phyloP scores from a whole-genome alignment of 148 eudicot species.

The Linanthus parryae region DNA sequence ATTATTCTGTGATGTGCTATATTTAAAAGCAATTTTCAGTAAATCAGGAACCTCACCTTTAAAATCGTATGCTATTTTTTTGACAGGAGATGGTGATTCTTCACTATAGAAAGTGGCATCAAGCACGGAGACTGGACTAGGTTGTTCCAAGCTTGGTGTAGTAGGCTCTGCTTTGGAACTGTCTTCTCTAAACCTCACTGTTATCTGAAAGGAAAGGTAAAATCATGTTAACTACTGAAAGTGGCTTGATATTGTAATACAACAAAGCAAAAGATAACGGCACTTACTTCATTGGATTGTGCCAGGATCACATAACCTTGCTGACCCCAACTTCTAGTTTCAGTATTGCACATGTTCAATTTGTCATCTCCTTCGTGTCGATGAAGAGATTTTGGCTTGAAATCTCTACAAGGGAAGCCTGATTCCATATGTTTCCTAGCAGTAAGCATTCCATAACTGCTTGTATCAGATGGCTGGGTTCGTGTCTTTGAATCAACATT shows the following conservation, averaged over 20 bases:
- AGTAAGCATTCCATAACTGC: slow-evolving; percentile 18
- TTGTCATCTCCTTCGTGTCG: slow-evolving; percentile 22
- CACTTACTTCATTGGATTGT: slow-evolving; percentile 31
- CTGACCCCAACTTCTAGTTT: slow-evolving; percentile 23
- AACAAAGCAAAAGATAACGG: neutral
- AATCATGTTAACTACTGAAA: slow-evolving; percentile 19
- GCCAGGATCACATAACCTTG: slow-evolving; percentile 26
- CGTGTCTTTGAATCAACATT: slow-evolving; percentile 14
- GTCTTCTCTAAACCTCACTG: slow-evolving; percentile 22
- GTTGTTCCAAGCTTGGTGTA: slow-evolving; percentile 52
- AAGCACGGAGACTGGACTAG: slow-evolving; percentile 88
- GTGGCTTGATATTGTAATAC: neutral
- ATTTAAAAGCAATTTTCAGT: too few relatives aligned
- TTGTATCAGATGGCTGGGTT: slow-evolving; percentile 20
- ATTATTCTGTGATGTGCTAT: too few relatives aligned
- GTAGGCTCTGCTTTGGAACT: slow-evolving; percentile 26
- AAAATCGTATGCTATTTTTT: slow-evolving; percentile 39
- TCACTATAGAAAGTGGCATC: slow-evolving; percentile 57
- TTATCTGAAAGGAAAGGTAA: slow-evolving; percentile 34
- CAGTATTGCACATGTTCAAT: slow-evolving; percentile 21
- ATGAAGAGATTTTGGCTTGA: slow-evolving; percentile 21
- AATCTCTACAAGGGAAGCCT: slow-evolving; percentile 22
- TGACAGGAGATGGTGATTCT: slow-evolving; percentile 73
- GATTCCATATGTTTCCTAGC: slow-evolving; percentile 24
- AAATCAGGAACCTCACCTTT: slow-evolving; percentile 56